Base-by-base conservation (phyloP, 768 basidiomycete species). In the Sporobolomyces phaffii region DNA sequence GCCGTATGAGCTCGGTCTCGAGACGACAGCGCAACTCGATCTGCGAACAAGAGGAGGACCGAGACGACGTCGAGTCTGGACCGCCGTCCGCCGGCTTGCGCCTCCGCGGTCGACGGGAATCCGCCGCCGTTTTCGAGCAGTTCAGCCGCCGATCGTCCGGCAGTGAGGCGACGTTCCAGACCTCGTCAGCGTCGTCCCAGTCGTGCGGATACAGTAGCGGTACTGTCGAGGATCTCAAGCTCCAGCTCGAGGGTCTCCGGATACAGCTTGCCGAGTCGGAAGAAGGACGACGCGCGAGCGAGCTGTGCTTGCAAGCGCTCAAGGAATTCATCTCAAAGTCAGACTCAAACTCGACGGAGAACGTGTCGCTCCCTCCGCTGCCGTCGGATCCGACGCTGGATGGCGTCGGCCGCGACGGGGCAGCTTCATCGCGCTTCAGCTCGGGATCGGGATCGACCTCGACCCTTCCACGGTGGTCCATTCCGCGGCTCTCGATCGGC, bases 201-300 rank as follows among this genome's bases (percentile, higher is more conserved):
- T 26, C 41, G 28, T 36, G 40, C 31, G 61, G 50, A 10, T 59
- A 52, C 64, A 65, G 26, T 40, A 31, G 41, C 31, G 50, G 43
- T 14, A 26, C 31, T n/a, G 40, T 91, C 36, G 78, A 77, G 47
- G 72, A 79, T 2, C 70, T 86, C 62, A 84, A 84, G 72, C 76
- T 81, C 28, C 84, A 87, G 60, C 77, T 92, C 22, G 85, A 86
- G 38, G 83, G 82, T 34, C 80, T 83, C 22, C 84, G 83, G 72
- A 82, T 84, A 66, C 88, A 90, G 64, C 78, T 94, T 50, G 80
- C 75, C 43, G 91, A 94, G 74, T 82, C 86, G 1, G 86, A 84
- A 67, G 93, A 97, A 77, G 90, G 89, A 4, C 82, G 85, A 52
- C 86, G 90, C 74, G 93, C 93, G 5, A 89, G 88, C 40, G 91